A percentile compares a stretch with the other conserved stretches of the same genome.
Conservation (phyloP, 2,329 filamentous ascomycete species). For the Fusarium circinatum region DNA sequence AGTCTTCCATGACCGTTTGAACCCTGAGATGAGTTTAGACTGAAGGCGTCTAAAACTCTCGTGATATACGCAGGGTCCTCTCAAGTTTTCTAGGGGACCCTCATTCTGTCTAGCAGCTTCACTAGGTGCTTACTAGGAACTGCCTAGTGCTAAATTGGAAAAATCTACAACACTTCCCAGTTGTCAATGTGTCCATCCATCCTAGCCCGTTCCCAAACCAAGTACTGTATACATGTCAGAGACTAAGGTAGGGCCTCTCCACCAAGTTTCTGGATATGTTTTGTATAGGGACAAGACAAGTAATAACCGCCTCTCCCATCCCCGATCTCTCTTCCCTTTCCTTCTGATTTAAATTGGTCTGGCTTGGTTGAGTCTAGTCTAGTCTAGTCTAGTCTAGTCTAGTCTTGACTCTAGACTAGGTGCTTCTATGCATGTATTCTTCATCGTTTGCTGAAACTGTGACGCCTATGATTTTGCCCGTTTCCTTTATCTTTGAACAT, state of each 20-base stretch:
- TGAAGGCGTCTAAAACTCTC: neutral
- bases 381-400: neutral
- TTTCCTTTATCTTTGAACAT: neutral
- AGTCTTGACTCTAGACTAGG: neutral
- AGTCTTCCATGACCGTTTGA: neutral
- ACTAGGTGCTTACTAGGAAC: neutral
- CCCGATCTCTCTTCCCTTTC: neutral
- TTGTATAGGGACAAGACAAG: neutral
- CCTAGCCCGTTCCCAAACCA: neutral
- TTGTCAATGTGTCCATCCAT: neutral
- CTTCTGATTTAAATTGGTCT: neutral
- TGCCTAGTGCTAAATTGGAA: constrained; percentile 7
- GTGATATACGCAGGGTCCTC: constrained; percentile 32
- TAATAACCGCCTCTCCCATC: neutral
- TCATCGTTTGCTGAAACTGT: constrained; percentile 13
- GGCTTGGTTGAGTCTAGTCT: neutral
- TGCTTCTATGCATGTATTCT: neutral
- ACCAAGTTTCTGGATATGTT: neutral
- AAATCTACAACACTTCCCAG: constrained; percentile 14
- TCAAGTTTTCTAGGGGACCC: constrained; percentile 20
- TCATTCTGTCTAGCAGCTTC: neutral
- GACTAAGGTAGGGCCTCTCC: neutral
- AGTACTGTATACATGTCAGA: constrained; percentile 25
- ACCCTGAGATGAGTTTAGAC: constrained; percentile 1
- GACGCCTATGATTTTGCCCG: constrained; percentile 30